Evolutionary conservation across 176 grass and related monocot species (phyloP).

Genomic region (Eragrostis nindensis): DNA sequence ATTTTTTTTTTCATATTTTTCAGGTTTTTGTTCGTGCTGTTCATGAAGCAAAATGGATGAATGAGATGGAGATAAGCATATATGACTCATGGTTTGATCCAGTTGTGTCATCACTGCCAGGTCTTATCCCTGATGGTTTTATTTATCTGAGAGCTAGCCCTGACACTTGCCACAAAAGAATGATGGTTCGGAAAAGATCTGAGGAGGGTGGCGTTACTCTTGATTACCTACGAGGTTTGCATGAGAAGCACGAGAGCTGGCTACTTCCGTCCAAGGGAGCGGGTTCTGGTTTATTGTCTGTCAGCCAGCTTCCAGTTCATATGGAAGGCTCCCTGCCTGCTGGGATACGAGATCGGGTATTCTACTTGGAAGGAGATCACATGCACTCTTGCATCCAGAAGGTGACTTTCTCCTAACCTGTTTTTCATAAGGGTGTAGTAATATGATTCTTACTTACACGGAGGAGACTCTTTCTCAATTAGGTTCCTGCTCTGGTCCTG

Average conservation of each 20-base stretch:
- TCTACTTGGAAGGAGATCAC: slow-evolving; percentile 85
- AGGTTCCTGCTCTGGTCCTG: slow-evolving; percentile 86
- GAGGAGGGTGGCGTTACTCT: slow-evolving; percentile 85
- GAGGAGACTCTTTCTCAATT: slow-evolving; percentile 18
- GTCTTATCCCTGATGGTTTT: slow-evolving; percentile 91
- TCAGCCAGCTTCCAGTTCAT: slow-evolving; percentile 64
- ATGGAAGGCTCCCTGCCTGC: slow-evolving; percentile 65
- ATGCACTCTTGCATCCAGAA: slow-evolving; percentile 92
- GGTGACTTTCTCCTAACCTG: slow-evolving; percentile 37
- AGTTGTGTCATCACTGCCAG: slow-evolving; percentile 84
- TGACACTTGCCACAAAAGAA: slow-evolving; percentile 87
- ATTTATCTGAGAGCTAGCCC: slow-evolving; percentile 93
- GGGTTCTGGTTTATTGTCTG: slow-evolving; percentile 60
- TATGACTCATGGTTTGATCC: slow-evolving; percentile 99
- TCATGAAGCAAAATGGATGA: slow-evolving; percentile 98
- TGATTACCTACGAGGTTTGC: slow-evolving; percentile 82
- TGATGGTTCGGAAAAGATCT: slow-evolving; percentile 77
- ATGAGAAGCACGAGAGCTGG: slow-evolving; percentile 98
- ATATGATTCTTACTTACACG: slow-evolving; percentile 17
- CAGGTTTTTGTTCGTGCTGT: slow-evolving; percentile 97
- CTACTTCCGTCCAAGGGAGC: slow-evolving; percentile 61
- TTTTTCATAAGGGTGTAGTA: background rate
- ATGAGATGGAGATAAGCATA: slow-evolving; percentile 97
- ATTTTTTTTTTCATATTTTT: background rate
- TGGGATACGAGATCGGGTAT: slow-evolving; percentile 74